phyloP scores from a whole-genome alignment of 306 rosid genomes.

The Sicyos edulis region DNA sequence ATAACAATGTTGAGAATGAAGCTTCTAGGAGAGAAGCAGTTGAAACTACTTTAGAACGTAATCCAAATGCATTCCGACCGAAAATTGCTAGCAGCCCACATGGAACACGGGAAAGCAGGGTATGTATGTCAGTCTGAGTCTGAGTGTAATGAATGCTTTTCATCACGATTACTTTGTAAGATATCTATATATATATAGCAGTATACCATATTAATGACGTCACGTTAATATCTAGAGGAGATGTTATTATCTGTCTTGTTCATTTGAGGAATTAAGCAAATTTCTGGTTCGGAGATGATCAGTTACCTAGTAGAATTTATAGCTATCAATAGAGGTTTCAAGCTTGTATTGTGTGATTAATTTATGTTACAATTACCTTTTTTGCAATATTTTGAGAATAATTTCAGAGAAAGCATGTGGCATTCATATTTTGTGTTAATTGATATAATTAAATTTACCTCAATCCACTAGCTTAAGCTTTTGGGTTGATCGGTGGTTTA shows the following conservation, averaged over 20 bases:
- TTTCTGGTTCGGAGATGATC: background rate
- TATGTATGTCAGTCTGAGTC: slow-evolving; percentile 26
- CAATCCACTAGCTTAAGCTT: too few relatives aligned
- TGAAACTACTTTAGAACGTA: slow-evolving; percentile 90
- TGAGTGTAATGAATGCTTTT: slow-evolving; percentile 5
- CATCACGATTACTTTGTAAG: background rate
- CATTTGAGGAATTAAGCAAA: background rate
- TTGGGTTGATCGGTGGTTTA: too few relatives aligned
- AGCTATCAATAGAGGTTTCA: slow-evolving; percentile 5
- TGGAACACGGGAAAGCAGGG: slow-evolving; percentile 64
- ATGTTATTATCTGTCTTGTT: background rate
- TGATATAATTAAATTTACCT: too few relatives aligned
- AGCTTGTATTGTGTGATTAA: background rate
- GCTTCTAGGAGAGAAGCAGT: slow-evolving; percentile 87
- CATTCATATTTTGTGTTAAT: background rate
- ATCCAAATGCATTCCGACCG: slow-evolving; percentile 97
- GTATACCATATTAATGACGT: background rate
- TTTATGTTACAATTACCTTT: background rate
- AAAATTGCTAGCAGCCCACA: slow-evolving; percentile 97
- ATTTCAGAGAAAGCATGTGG: background rate
- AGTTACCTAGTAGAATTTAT: background rate
- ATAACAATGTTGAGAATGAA: slow-evolving; percentile 87
- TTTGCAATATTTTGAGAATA: background rate
- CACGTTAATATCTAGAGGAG: background rate
- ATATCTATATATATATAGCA: background rate